Evolutionary conservation across 129 eudicot genomes (phyloP), one percentile per base, ranked within the genome.

Genomic region (Flaveria sonorensis): DNA sequence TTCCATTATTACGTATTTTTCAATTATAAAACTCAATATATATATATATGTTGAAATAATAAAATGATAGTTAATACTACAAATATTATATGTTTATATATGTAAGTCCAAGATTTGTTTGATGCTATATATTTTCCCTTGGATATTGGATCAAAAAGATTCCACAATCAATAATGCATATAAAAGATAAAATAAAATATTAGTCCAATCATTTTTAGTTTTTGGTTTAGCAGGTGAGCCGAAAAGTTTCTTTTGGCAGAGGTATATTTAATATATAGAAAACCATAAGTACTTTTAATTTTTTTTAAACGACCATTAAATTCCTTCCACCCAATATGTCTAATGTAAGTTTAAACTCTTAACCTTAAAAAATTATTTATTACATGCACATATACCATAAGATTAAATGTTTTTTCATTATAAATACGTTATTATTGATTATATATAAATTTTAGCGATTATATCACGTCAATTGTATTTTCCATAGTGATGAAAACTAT

Each of bases 61-160:
- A 75, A 30, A 10, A 26, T 63, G 72, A 32, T 75, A 12, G 66
- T 50, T 51, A 21, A 56, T 55, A 56, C 24, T 47, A 43, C 75
- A 69, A 9, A 64, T 46, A 62, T 60, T 63, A 30, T 63, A 63
- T 63, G 46, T 60, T 61, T 15, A 19, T 50, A 47, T 71, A 79
- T 28, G 50, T 19, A 8, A 61, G 47, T 52, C 20, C 23, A 40
- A 59, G 73, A 62, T 79, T 78, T 55, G 56, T 52, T 62, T 60
- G 50, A 70, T 32, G 39, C 39, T 48, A 23, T 70, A 71, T 71
- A 48, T 30, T 26, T 79, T 50, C 55, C 66, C 83, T 79, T 79
- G 59, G 78, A 62, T 71, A 61, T 63, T 79, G 83, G 78, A 79
- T 72, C 83, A n/a, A 79, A 36, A 79, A 79, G 77, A 72, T 79